phyloP scores from a whole-genome alignment of 257 asterid genomes.

The Scutellaria minor region DNA sequence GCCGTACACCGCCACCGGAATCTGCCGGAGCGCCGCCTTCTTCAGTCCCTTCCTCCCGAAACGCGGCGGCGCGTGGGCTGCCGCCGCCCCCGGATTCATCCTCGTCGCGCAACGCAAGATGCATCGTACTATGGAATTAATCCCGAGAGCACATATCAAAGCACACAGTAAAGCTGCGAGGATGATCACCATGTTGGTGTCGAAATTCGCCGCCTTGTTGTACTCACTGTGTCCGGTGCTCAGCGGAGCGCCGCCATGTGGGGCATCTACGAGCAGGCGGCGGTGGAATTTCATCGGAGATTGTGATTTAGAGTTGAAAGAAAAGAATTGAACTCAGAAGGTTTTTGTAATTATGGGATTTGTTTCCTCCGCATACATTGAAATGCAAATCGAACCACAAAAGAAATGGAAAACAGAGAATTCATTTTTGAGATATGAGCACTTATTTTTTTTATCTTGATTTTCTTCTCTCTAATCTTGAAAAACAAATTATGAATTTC shows the following conservation, averaged over 20 bases:
- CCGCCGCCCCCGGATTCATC: constrained; percentile 33
- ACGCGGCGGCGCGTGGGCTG: constrained; percentile 33
- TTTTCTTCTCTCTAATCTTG: constrained; percentile 19
- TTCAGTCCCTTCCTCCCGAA: constrained; percentile 57
- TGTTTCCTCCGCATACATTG: constrained; percentile 33
- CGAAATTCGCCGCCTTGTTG: constrained; percentile 58
- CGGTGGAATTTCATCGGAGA: constrained; percentile 46
- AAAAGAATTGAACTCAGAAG: neutral
- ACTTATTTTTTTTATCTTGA: constrained; percentile 2
- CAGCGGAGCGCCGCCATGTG: constrained; percentile 30
- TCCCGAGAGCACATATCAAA: constrained; percentile 70
- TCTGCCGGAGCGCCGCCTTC: constrained; percentile 55
- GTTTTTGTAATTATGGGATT: neutral
- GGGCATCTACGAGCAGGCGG: constrained; percentile 50
- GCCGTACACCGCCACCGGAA: constrained; percentile 67
- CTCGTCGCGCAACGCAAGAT: constrained; percentile 56
- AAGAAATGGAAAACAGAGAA: constrained; percentile 50
- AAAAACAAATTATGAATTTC: neutral
- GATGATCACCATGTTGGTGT: constrained; percentile 74
- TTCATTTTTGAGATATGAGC: constrained; percentile 44
- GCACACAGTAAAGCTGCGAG: constrained; percentile 77
- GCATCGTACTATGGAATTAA: constrained; percentile 65
- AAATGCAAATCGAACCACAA: constrained; percentile 57
- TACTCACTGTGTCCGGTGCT: constrained; percentile 45
- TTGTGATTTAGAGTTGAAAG: neutral